A percentile compares a stretch with the other conserved stretches of the same genome.
phyloP scores from a whole-genome alignment of 345 rosid species.

The Lepidium didymum region DNA sequence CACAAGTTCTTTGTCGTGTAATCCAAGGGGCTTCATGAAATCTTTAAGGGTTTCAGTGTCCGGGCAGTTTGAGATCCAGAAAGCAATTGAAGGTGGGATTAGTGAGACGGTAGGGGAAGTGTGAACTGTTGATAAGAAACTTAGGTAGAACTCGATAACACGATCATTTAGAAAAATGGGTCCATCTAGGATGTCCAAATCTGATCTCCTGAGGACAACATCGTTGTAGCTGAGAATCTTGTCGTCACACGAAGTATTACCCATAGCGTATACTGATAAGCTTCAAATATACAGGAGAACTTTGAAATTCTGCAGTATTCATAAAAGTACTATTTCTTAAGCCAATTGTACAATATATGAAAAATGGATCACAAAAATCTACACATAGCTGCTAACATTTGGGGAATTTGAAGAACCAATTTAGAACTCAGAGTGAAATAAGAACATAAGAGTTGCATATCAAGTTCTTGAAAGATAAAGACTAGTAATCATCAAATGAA shows the following conservation, averaged over 20 bases:
- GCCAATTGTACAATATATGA: not conserved
- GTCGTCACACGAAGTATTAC: slow-evolving; percentile 44
- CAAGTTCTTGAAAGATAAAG: not conserved
- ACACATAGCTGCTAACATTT: no score
- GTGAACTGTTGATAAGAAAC: slow-evolving; percentile 49
- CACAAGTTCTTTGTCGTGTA: slow-evolving; percentile 43
- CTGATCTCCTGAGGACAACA: slow-evolving; percentile 73
- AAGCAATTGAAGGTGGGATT: slow-evolving; percentile 73
- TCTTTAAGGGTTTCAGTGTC: slow-evolving; percentile 45
- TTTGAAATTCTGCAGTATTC: not conserved
- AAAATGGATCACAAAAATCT: not conserved
- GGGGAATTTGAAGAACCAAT: not conserved
- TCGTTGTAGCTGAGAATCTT: slow-evolving; percentile 76
- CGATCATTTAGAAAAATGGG: slow-evolving; percentile 56
- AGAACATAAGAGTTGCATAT: not conserved
- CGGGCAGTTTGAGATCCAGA: slow-evolving; percentile 72
- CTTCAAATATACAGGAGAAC: slow-evolving; percentile 2
- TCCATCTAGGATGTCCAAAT: slow-evolving; percentile 58
- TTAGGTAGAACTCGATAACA: slow-evolving; percentile 78
- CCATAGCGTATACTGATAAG: slow-evolving; percentile 34
- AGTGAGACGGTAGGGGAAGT: slow-evolving; percentile 42
- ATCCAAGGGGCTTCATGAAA: slow-evolving; percentile 48
- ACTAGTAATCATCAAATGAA: not conserved
- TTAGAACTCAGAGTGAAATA: not conserved
- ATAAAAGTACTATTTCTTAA: not conserved